A percentile compares a stretch with the other conserved stretches of the same genome.
phyloP scores from a whole-genome alignment of 305 asterid species.

The Fraxinus platypoda region DNA sequence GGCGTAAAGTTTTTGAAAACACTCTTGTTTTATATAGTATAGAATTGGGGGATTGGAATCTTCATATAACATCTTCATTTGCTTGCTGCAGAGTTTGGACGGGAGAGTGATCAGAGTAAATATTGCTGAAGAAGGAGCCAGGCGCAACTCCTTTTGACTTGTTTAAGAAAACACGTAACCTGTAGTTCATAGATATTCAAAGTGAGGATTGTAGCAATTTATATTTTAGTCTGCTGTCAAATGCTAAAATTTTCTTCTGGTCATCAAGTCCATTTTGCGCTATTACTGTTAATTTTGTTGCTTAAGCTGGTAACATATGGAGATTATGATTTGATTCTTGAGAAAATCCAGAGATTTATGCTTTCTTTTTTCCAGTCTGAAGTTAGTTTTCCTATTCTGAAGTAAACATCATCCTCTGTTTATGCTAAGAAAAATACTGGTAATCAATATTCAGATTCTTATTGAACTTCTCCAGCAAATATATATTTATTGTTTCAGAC shows the following conservation, averaged over 20 bases:
- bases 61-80: not conserved
- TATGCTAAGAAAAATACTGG: not conserved
- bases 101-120: conserved; percentile 78
- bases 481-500: not conserved
- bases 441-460: not conserved
- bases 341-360: not conserved
- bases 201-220: conserved; percentile 20
- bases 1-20: not conserved
- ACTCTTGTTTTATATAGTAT: not conserved
- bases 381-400: not conserved
- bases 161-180: not conserved
- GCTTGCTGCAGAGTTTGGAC: conserved; percentile 65
- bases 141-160: conserved; percentile 44
- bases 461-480: not conserved
- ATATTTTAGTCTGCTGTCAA: conserved; percentile 4
- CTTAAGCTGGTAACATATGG: conserved; percentile 9
- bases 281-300: conserved; percentile 15
- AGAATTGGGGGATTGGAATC: not conserved
- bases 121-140: conserved; percentile 67
- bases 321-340: not conserved
- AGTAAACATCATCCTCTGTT: not conserved
- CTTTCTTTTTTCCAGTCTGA: not conserved
- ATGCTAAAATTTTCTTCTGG: conserved; percentile 14
- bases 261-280: conserved; percentile 3
- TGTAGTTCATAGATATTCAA: conserved; percentile 13